phyloP scores from a whole-genome alignment of 805 yeast species.

The Grigorovia jiainica region DNA sequence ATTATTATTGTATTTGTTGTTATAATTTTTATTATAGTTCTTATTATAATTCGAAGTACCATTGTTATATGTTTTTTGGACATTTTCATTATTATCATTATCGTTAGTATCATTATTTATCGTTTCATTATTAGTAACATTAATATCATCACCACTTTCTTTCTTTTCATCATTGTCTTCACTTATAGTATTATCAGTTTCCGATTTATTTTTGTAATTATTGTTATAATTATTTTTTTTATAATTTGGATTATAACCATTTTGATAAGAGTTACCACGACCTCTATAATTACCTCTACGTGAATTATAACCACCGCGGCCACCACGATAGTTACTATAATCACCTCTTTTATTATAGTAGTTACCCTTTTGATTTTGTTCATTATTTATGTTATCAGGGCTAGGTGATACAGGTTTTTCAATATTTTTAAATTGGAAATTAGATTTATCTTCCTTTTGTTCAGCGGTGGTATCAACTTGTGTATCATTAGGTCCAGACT shows the following conservation, averaged over 20 bases:
- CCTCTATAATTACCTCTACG: slow-evolving; percentile 5
- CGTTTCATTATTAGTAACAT: slow-evolving; percentile 1
- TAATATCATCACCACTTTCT: slow-evolving; percentile 2
- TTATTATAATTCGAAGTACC: background rate
- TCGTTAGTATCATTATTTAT: slow-evolving; percentile 3
- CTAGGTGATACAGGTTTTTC: background rate
- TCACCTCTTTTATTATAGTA: slow-evolving; percentile 1
- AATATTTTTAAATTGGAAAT: slow-evolving; percentile 9
- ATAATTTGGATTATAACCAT: slow-evolving; percentile 3
- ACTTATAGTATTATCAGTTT: background rate
- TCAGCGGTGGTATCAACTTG: too few species aligned
- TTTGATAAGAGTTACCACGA: slow-evolving; percentile 4
- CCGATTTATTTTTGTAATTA: background rate
- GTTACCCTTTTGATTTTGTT: background rate
- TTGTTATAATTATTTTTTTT: background rate
- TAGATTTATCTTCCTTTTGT: too few species aligned
- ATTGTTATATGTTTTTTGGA: slow-evolving; percentile 1
- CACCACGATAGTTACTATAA: slow-evolving; percentile 4
- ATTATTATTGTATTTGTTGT: background rate
- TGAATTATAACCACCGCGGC: slow-evolving; percentile 5
- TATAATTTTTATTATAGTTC: slow-evolving; percentile 1
- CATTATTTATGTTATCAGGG: background rate
- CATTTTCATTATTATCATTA: background rate
- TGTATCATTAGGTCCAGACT: too few species aligned
- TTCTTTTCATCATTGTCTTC: background rate